A percentile compares a stretch with the other conserved stretches of the same genome.
Evolutionary conservation across 495 filamentous ascomycete species (phyloP).

Genomic region (Xylaria flabelliformis): DNA sequence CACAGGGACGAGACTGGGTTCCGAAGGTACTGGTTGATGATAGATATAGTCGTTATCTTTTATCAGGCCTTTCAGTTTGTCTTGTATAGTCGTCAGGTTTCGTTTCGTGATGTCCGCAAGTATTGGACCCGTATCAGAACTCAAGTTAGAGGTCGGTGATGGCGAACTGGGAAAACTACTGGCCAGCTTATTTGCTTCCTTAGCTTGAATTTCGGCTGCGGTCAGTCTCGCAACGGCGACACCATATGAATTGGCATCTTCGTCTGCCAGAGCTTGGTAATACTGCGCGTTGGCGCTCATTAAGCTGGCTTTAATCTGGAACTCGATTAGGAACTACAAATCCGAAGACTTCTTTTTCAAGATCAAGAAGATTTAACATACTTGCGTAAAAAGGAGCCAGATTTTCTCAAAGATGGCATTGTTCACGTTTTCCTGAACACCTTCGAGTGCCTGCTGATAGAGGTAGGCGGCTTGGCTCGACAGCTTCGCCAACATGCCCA

Average conservation of each 20-base stretch:
- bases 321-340: conserved; percentile 6
- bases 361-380: conserved; percentile 39
- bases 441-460: conserved; percentile 85
- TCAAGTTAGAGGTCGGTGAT: conserved; percentile 81
- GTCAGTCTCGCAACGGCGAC: conserved; percentile 84
- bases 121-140: conserved; percentile 73
- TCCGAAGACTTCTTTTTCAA: background rate
- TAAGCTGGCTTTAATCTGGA: conserved; percentile 80
- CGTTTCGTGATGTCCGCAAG: conserved; percentile 83
- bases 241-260: conserved; percentile 86
- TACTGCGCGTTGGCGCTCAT: conserved; percentile 89
- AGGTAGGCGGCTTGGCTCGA: conserved; percentile 88
- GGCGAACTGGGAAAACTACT: conserved; percentile 81
- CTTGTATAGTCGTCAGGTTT: conserved; percentile 80
- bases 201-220: conserved; percentile 75
- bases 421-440: conserved; percentile 88
- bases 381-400: conserved; percentile 87
- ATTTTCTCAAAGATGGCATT: conserved; percentile 94
- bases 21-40: conserved; percentile 86
- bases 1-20: conserved; percentile 78
- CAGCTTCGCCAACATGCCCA: conserved; percentile 88
- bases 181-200: conserved; percentile 77
- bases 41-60: conserved; percentile 99
- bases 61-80: conserved; percentile 72
- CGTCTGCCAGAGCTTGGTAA: conserved; percentile 90